Evolutionary conservation across 2,329 filamentous ascomycete genomes (phyloP), one percentile per base, ranked within the genome.

Genomic region (Talaromyces pinophilus): DNA sequence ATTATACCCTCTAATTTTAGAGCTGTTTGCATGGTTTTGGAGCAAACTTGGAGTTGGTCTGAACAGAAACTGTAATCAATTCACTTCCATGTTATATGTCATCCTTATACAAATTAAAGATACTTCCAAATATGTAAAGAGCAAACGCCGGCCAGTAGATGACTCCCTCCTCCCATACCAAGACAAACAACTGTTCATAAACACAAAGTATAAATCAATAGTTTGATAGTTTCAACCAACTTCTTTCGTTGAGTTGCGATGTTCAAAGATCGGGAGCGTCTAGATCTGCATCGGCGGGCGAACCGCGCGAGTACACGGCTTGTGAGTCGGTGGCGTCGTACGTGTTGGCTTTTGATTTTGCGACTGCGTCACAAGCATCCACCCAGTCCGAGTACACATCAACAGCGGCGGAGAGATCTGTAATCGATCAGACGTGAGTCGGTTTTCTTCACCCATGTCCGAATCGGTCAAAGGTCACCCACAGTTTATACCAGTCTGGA

Each of bases 371-470:
- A 76, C 89, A 91, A n/a, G 95, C 95, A 80, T 99, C 95, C 69
- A 99, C 92, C 95, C 95, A 99, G 79, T 98, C 95, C 40, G 92
- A 92, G 76, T 99, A 99, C 7, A 99, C 94, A 76, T 99, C 95
- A 57, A 99, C 93, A 0, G 92, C 87, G 15, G 91, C 92, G 30
- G 92, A 96, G 30, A 98, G 88, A 78, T 96, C 92, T 96, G 69
- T 22, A 30, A 38, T 38, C 30, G 15, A 7, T 57, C 33, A 57
- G n/a, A 38, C 10, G 28, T 54, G 25, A 33, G 15, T 7, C 7
- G 6, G 7, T 35, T 1, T 10, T n/a, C 25, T 54, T 52, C 19
- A 15, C 15, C 11, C 33, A n/a, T 22, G 2, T 8, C 4, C 5
- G n/a, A 15, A 10, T 22, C n/a, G 10, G 17, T 57, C 30, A 15